Conservation (phyloP, 2,329 filamentous ascomycete species). For the Paracoccidioides brasiliensis region DNA sequence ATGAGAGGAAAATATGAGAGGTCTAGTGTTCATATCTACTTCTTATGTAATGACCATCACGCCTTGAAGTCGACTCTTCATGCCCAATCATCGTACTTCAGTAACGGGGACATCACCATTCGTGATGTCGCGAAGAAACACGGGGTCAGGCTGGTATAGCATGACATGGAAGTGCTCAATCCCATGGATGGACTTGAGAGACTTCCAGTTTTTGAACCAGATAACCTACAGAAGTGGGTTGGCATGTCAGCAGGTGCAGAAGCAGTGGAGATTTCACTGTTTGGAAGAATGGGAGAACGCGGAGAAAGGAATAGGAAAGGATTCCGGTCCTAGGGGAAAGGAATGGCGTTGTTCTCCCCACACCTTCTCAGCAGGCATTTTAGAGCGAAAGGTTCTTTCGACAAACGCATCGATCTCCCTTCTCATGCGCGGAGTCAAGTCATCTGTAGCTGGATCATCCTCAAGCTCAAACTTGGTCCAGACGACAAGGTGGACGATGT, state of each 20-base stretch:
- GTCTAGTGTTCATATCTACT: neutral
- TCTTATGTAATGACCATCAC: neutral
- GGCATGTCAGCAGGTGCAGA: neutral
- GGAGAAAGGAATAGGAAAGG: neutral
- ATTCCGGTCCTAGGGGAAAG: neutral
- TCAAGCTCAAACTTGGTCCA: slow-evolving; percentile 41
- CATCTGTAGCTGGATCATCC: slow-evolving; percentile 32
- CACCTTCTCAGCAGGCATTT: slow-evolving; percentile 31
- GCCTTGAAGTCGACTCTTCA: neutral
- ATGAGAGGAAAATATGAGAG: no score
- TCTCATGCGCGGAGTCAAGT: slow-evolving; percentile 37
- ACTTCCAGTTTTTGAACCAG: slow-evolving; percentile 55
- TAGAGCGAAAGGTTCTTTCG: slow-evolving; percentile 43
- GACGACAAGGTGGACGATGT: slow-evolving; percentile 44
- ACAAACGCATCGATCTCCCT: slow-evolving; percentile 39
- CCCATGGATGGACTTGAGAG: slow-evolving; percentile 46
- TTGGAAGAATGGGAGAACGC: neutral
- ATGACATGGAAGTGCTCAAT: slow-evolving; percentile 47
- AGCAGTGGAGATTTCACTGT: neutral
- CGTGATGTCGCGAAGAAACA: slow-evolving; percentile 58
- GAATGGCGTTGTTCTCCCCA: slow-evolving; percentile 5
- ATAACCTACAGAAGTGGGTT: slow-evolving; percentile 33
- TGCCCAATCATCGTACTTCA: neutral
- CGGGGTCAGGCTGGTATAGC: slow-evolving; percentile 58
- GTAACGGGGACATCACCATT: slow-evolving; percentile 55